phyloP scores from a whole-genome alignment of 2,329 filamentous ascomycete species.

The Trichoderma oligosporum region DNA sequence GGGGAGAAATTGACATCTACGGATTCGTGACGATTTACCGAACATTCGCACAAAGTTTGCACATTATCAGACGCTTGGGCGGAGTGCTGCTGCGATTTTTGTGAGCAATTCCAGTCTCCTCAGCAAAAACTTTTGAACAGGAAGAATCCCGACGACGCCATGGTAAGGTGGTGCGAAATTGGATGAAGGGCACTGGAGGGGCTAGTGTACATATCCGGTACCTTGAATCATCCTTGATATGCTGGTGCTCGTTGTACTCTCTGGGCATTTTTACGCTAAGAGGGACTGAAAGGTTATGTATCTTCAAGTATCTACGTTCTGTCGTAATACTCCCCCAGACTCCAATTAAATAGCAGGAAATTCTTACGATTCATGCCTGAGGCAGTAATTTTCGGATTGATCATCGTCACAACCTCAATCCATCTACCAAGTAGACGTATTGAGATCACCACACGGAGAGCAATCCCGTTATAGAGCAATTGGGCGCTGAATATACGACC shows the following conservation, averaged over 20 bases:
- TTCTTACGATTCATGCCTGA: conserved; percentile 32
- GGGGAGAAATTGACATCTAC: conserved; percentile 54
- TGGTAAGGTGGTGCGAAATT: conserved; percentile 15
- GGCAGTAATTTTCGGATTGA: conserved; percentile 29
- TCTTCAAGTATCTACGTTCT: conserved; percentile 3
- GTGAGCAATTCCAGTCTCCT: conserved; percentile 41
- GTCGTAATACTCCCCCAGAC: not conserved
- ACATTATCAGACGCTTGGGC: conserved; percentile 51
- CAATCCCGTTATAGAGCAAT: conserved; percentile 35
- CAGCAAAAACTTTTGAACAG: conserved; percentile 49
- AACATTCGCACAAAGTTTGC: conserved; percentile 48
- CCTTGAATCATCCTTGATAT: not conserved
- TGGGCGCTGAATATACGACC: conserved; percentile 33
- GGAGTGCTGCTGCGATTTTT: conserved; percentile 45
- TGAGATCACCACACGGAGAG: conserved; percentile 30
- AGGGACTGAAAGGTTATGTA: conserved; percentile 1
- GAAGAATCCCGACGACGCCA: conserved; percentile 30
- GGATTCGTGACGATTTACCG: conserved; percentile 44
- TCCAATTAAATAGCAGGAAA: not conserved
- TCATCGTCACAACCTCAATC: conserved; percentile 31
- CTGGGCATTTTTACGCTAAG: not conserved
- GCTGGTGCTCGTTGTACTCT: not conserved
- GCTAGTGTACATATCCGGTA: not conserved
- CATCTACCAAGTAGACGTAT: conserved; percentile 23
- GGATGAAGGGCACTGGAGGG: conserved; percentile 15